Conservation (phyloP, 306 rosid genomes). For the Fagus sylvatica region DNA sequence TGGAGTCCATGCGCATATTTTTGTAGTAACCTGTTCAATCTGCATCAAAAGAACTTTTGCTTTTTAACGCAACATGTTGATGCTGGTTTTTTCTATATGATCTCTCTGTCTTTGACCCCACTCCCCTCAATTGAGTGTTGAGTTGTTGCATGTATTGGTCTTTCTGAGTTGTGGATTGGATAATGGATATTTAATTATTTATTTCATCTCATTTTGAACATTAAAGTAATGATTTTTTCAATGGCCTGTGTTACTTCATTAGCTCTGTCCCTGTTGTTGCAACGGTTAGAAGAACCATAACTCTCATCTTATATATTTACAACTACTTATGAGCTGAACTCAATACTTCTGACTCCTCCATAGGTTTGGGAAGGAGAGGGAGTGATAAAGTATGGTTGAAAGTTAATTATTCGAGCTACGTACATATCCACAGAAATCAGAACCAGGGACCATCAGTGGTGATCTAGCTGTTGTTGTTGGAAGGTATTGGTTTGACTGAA, state of each 20-base stretch:
- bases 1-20: conserved; percentile 55
- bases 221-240: conserved; percentile 42
- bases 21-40: neutral
- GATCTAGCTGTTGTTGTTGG: conserved; percentile 94
- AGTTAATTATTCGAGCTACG: too few species aligned
- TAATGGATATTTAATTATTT: too few species aligned
- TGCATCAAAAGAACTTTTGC: neutral
- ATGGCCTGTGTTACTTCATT: conserved; percentile 81
- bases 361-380: too few species aligned
- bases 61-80: neutral
- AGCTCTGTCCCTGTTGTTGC: conserved; percentile 95
- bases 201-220: too few species aligned
- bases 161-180: too few species aligned
- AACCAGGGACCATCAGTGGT: conserved; percentile 91
- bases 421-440: conserved; percentile 94
- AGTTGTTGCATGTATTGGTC: too few species aligned
- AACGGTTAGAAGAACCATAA: conserved; percentile 63
- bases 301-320: conserved; percentile 4
- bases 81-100: neutral
- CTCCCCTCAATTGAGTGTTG: too few species aligned
- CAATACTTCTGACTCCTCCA: conserved; percentile 11
- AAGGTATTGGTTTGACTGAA: conserved; percentile 50
- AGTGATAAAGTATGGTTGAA: too few species aligned
- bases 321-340: conserved; percentile 1
- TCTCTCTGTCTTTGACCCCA: too few species aligned